Evolutionary conservation across 2,329 filamentous ascomycete genomes (phyloP), one percentile per base, ranked within the genome.

Genomic region (Fusarium sambucinum): DNA sequence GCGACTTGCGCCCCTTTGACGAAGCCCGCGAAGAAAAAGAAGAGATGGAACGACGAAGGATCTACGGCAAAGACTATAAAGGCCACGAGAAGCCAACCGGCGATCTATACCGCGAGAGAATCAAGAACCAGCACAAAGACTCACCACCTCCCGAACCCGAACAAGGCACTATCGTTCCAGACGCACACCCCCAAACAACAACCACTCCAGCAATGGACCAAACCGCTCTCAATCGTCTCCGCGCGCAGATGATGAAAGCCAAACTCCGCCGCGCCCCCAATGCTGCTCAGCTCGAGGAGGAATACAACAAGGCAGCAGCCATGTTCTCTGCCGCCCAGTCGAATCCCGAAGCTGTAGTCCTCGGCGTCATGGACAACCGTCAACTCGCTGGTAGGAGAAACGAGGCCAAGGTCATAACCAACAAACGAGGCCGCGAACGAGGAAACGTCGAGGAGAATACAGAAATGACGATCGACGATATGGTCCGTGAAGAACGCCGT

Each of bases 391-490:
- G 92, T 10, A 80, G 82, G 0, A 84, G 89, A 7, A 85, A 80
- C 21, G 96, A 98, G 79, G 92, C 95, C 57, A 94, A 90, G 71
- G 82, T 88, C 0, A 84, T 97, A 10, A 88, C 90, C 27, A 97
- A 89, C 60, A 96, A 92, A 75, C 89, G 94, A 47, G 95, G 94
- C 4, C 86, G 88, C 8, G 94, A 97, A 78, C 89, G 94, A 55
- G 96, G 95, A 2, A 85, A 89, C 10, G 92, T 99, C 8, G 89
- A 92, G 71, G 93, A 96, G 69, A 98, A 98, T 75, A 92, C 96
- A 54, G 94, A 98, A 73, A 98, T 99, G 94, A 90, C 85, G 30
- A 92, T 99, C 63, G 94, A 97, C 55, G 96, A 99, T 78, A 99
- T 99, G 96, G 89, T 99, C 19, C 89, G 93, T 29, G 94, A 98